phyloP scores from a whole-genome alignment of 352 stramenopile species.

The Pythium sukuiense region DNA sequence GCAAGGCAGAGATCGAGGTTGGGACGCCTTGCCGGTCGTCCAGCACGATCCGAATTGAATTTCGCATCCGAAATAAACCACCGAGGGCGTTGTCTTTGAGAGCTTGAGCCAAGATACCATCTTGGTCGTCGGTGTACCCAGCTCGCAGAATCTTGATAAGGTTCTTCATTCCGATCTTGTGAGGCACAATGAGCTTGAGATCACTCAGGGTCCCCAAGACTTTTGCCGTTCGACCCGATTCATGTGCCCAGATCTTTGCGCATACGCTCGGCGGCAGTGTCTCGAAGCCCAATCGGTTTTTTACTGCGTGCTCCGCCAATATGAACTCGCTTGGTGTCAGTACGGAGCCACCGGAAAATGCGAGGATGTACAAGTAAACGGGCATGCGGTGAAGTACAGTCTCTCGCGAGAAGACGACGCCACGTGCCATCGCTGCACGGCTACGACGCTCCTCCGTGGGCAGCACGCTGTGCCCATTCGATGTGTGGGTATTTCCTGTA shows the following conservation, averaged over 20 bases:
- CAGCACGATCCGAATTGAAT: slow-evolving; percentile 46
- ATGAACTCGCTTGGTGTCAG: slow-evolving; percentile 53
- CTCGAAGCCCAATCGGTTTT: slow-evolving; percentile 45
- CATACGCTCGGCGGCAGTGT: slow-evolving; percentile 41
- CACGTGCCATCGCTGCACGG: slow-evolving; percentile 16
- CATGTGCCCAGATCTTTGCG: slow-evolving; percentile 71
- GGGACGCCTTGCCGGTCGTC: slow-evolving; percentile 29
- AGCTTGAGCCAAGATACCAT: slow-evolving; percentile 62
- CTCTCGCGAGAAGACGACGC: slow-evolving; percentile 77
- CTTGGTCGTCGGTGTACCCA: slow-evolving; percentile 64
- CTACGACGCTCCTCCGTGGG: neutral
- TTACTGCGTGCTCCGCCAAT: slow-evolving; percentile 54
- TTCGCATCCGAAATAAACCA: slow-evolving; percentile 64
- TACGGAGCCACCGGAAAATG: slow-evolving; percentile 69
- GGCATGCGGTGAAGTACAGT: slow-evolving; percentile 75
- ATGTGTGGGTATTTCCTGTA: neutral
- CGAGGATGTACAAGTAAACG: slow-evolving; percentile 76
- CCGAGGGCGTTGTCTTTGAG: slow-evolving; percentile 77
- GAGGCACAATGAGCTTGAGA: slow-evolving; percentile 61
- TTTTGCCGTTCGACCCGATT: slow-evolving; percentile 68
- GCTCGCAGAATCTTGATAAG: slow-evolving; percentile 69
- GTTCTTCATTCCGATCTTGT: slow-evolving; percentile 85
- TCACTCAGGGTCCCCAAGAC: slow-evolving; percentile 72
- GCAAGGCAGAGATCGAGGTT: slow-evolving; percentile 8
- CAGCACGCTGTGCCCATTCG: neutral